Conservation (phyloP, 1,139 yeast genomes). For the Pneumocystis carinii region DNA sequence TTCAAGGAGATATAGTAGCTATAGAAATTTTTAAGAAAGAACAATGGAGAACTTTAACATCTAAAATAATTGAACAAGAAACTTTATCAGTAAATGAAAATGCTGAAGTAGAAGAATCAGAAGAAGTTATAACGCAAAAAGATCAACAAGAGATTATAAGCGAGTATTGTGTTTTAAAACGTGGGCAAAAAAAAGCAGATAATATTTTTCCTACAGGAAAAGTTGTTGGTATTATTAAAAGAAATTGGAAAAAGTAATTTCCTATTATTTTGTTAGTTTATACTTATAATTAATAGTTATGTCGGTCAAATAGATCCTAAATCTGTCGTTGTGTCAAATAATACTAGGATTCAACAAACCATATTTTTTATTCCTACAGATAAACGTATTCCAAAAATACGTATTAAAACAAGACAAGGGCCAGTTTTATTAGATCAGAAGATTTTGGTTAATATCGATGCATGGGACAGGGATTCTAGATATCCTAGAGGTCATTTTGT, state of each 20-base stretch:
- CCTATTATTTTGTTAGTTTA: background rate
- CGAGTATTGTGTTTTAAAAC: slow-evolving; percentile 35
- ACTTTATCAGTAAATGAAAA: slow-evolving; percentile 40
- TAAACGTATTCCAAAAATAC: slow-evolving; percentile 67
- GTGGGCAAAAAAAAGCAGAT: slow-evolving; percentile 47
- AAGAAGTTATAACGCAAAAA: slow-evolving; percentile 10
- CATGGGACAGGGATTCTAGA: slow-evolving; percentile 76
- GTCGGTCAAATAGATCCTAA: slow-evolving; percentile 87
- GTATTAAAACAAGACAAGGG: slow-evolving; percentile 79
- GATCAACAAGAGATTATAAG: slow-evolving; percentile 34
- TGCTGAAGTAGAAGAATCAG: slow-evolving; percentile 29
- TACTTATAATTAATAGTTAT: slow-evolving; percentile 20
- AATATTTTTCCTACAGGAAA: slow-evolving; percentile 77
- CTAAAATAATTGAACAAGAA: slow-evolving; percentile 64
- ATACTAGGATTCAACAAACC: slow-evolving; percentile 40
- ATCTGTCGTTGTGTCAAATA: slow-evolving; percentile 32
- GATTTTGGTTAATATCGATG: slow-evolving; percentile 79
- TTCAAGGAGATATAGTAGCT: slow-evolving; percentile 82
- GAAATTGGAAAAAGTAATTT: slow-evolving; percentile 75
- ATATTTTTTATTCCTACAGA: slow-evolving; percentile 86
- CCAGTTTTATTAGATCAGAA: slow-evolving; percentile 69
- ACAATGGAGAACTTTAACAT: slow-evolving; percentile 79
- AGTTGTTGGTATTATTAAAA: slow-evolving; percentile 72
- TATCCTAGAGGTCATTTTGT: slow-evolving; percentile 94
- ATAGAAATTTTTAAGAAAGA: slow-evolving; percentile 75